Percentiles rank a stretch among this genome's conserved stretches.
Evolutionary conservation across 1,139 yeast species (phyloP).

Genomic region (Pichia sp.): DNA sequence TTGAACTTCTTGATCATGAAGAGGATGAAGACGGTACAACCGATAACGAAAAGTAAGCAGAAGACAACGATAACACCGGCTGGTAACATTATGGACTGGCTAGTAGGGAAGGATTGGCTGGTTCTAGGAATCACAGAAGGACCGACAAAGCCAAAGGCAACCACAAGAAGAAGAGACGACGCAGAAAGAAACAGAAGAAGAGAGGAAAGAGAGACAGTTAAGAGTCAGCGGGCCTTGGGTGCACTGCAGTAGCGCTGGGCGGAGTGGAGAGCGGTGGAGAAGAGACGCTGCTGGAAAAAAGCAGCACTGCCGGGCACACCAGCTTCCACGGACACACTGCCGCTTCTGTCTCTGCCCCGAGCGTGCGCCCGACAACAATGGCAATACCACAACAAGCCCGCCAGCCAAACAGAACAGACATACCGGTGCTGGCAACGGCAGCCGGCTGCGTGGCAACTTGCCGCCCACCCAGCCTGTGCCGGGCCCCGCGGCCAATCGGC

Average conservation of each 20-base stretch:
- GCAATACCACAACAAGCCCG: neutral
- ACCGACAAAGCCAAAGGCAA: neutral
- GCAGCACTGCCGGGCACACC: neutral
- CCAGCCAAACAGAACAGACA: neutral
- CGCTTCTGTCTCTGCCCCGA: neutral
- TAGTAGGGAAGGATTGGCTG: neutral
- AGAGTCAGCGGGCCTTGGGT: neutral
- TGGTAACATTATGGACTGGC: slow-evolving; percentile 31
- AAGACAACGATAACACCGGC: slow-evolving; percentile 38
- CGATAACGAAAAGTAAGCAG: slow-evolving; percentile 35
- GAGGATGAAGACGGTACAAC: slow-evolving; percentile 28
- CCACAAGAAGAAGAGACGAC: neutral
- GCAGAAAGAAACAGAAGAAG: neutral
- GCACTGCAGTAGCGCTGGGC: too few relatives aligned
- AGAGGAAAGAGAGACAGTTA: neutral
- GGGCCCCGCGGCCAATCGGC: neutral
- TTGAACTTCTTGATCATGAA: slow-evolving; percentile 31
- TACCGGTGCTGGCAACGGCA: too few relatives aligned
- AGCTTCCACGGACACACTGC: neutral
- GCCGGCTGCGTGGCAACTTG: too few relatives aligned
- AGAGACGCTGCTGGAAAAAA: neutral
- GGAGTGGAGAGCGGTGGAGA: too few relatives aligned
- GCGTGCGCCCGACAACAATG: neutral
- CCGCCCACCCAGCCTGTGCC: neutral
- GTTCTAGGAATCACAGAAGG: neutral